These are phyloP conservation scores for Nephelium lappaceum DNA, from an alignment of 345 rosid species.

Conservation along the genomic window DNA sequence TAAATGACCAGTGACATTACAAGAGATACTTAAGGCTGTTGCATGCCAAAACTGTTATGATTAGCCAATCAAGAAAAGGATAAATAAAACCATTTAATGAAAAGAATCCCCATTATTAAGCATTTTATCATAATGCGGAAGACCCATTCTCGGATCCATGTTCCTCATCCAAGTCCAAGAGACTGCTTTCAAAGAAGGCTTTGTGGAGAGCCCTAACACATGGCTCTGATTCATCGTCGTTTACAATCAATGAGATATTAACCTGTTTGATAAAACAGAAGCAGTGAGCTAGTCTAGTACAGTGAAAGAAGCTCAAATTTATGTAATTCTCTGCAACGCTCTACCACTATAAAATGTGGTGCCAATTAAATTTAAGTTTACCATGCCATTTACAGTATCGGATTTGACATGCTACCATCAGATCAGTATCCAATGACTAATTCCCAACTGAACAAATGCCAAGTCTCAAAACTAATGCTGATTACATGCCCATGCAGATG, in stretches of 20 bases:
- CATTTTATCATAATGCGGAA: slow-evolving; percentile 26
- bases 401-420: neutral
- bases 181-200: slow-evolving; percentile 70
- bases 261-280: slow-evolving; percentile 48
- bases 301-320: neutral
- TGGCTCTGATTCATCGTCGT: slow-evolving; percentile 79
- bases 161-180: slow-evolving; percentile 41
- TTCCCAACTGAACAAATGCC: neutral
- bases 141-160: slow-evolving; percentile 40
- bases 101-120: neutral
- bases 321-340: neutral
- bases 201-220: slow-evolving; percentile 82
- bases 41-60: too few species aligned
- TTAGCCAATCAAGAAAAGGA: too few species aligned
- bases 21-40: neutral
- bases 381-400: too few species aligned
- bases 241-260: slow-evolving; percentile 86
- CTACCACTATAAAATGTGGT: neutral
- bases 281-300: neutral
- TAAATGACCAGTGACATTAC: neutral
- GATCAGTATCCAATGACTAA: neutral
- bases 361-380: neutral
- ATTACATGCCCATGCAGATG: neutral
- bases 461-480: slow-evolving; percentile 4
- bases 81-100: neutral